Percentiles rank a stretch among this genome's conserved stretches.
Conservation (phyloP, 1,284 basidiomycete genomes). For the Ganoderma meredithae region DNA sequence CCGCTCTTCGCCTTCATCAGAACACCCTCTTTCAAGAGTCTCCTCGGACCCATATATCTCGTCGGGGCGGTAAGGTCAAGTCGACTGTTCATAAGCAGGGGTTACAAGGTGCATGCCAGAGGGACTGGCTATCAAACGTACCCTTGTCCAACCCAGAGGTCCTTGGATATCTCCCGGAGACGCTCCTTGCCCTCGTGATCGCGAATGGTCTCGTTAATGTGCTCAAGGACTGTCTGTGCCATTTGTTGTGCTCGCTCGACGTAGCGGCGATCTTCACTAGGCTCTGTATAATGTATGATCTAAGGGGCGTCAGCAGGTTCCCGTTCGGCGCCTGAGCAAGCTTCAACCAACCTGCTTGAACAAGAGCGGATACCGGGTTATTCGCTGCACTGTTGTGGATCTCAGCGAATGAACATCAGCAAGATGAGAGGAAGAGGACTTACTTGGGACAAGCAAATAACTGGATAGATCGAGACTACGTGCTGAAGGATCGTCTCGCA, state of each 20-base stretch:
- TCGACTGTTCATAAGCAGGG: slow-evolving; percentile 52
- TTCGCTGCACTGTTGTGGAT: slow-evolving; percentile 82
- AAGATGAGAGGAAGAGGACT: slow-evolving; percentile 39
- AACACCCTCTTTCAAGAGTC: slow-evolving; percentile 81
- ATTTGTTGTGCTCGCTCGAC: slow-evolving; percentile 67
- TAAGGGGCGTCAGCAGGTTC: slow-evolving; percentile 38
- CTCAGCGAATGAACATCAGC: background rate
- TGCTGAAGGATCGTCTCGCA: slow-evolving; percentile 78
- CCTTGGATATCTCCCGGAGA: slow-evolving; percentile 74
- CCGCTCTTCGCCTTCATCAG: slow-evolving; percentile 87
- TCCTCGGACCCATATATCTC: slow-evolving; percentile 77
- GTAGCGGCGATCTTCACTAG: slow-evolving; percentile 59
- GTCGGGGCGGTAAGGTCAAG: slow-evolving; percentile 93
- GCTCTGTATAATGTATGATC: slow-evolving; percentile 84
- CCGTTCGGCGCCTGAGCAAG: too few relatives aligned
- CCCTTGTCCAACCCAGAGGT: slow-evolving; percentile 90
- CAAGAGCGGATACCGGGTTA: slow-evolving; percentile 91
- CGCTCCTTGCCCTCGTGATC: slow-evolving; percentile 84
- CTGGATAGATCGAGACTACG: slow-evolving; percentile 90
- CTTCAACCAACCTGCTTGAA: slow-evolving; percentile 69
- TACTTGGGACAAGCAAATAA: slow-evolving; percentile 91
- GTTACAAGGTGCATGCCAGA: background rate
- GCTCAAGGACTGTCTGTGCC: slow-evolving; percentile 76
- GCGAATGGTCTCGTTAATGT: slow-evolving; percentile 91
- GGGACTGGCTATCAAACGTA: slow-evolving; percentile 36